A percentile compares a stretch with the other conserved stretches of the same genome.
Evolutionary conservation across 1,284 basidiomycete species (phyloP).

Genomic region (Tylopilus sp.): DNA sequence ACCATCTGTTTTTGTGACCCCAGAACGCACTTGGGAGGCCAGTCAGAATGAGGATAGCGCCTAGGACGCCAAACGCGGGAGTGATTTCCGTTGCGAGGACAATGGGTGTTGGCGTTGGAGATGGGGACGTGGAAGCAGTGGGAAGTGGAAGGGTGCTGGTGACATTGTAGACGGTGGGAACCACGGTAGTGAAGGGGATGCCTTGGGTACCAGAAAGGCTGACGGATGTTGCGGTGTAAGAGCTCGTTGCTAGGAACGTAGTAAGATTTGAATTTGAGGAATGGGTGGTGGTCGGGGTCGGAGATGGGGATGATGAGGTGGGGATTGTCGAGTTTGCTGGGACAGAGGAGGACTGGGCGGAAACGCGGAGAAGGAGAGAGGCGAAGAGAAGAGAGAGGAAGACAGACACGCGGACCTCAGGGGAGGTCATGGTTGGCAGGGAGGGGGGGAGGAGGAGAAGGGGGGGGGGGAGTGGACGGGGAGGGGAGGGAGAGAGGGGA

Average conservation of each 20-base stretch:
- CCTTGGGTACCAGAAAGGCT: conserved; percentile 46
- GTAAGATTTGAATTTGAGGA: conserved; percentile 35
- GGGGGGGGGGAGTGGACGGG: conserved; percentile 11
- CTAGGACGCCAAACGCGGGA: conserved; percentile 86
- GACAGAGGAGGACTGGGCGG: conserved; percentile 25
- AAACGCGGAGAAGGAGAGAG: conserved; percentile 21
- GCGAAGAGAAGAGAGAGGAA: conserved; percentile 24
- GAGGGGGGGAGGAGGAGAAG: not conserved
- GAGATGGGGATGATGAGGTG: conserved; percentile 7
- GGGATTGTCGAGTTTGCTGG: conserved; percentile 11
- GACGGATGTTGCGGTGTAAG: conserved; percentile 45
- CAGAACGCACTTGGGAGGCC: conserved; percentile 87
- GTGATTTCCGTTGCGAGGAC: conserved; percentile 75
- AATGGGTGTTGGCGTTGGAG: conserved; percentile 51
- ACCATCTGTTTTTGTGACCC: conserved; percentile 94
- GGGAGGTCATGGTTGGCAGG: conserved; percentile 18
- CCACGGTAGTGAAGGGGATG: conserved; percentile 47
- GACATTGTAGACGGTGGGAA: conserved; percentile 59
- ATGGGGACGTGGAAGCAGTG: conserved; percentile 43
- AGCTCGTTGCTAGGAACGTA: conserved; percentile 48
- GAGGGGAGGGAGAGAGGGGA: too few relatives aligned
- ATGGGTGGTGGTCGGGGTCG: not conserved
- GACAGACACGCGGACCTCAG: conserved; percentile 1
- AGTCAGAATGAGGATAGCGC: conserved; percentile 83
- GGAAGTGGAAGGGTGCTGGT: conserved; percentile 45